These are phyloP conservation scores for Aplosporella prunicola DNA, from an alignment of 2,329 filamentous ascomycete species.

Conservation along the genomic window DNA sequence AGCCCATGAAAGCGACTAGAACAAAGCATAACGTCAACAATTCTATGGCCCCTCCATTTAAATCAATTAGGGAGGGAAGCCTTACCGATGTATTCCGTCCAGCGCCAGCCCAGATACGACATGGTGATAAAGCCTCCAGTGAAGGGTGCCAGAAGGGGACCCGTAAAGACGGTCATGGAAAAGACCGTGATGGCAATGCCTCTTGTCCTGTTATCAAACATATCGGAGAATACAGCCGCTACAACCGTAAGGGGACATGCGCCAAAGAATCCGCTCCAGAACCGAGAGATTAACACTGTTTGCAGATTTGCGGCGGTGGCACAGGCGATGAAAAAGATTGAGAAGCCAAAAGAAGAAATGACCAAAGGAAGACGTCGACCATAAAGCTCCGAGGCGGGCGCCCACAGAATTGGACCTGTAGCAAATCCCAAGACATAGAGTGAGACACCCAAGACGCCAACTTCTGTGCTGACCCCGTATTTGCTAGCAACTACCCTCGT, in stretches of 20 bases:
- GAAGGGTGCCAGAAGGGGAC: slow-evolving; percentile 45
- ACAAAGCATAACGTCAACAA: too few relatives aligned
- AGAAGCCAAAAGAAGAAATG: slow-evolving; percentile 42
- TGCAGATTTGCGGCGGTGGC: slow-evolving; percentile 44
- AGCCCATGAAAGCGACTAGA: slow-evolving; percentile 48
- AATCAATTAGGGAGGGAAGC: too few relatives aligned
- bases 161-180: slow-evolving; percentile 43
- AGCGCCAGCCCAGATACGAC: slow-evolving; percentile 44
- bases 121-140: slow-evolving; percentile 47
- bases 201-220: slow-evolving; percentile 41
- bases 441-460: slow-evolving; percentile 41
- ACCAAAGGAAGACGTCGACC: slow-evolving; percentile 41
- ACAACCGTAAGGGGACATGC: slow-evolving; percentile 45
- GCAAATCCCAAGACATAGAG: slow-evolving; percentile 43
- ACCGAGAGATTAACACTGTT: slow-evolving; percentile 44
- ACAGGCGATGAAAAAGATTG: slow-evolving; percentile 40
- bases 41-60: too few relatives aligned
- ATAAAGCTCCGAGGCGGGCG: slow-evolving; percentile 44
- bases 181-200: slow-evolving; percentile 41
- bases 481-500: slow-evolving; percentile 23
- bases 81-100: slow-evolving; percentile 37
- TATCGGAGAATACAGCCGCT: slow-evolving; percentile 48
- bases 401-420: slow-evolving; percentile 36
- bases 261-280: slow-evolving; percentile 45
- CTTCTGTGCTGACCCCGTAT: slow-evolving; percentile 39